A percentile compares a stretch with the other conserved stretches of the same genome.
These are phyloP conservation scores for Magnolia sinica DNA, from an alignment of 164 flowering plant genomes.

Conservation along the genomic window DNA sequence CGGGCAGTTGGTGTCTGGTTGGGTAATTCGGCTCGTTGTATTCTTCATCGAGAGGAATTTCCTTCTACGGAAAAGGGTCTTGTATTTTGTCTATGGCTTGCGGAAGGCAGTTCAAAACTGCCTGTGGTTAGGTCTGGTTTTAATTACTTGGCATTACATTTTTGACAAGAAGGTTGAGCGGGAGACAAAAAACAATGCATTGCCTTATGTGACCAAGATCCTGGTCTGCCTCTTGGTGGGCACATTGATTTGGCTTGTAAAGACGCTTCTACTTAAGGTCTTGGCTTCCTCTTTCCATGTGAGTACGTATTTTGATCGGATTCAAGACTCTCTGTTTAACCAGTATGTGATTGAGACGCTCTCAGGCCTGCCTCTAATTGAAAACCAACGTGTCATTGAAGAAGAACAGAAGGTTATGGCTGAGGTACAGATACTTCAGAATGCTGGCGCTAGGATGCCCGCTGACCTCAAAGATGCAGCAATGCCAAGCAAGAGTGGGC, in stretches of 20 bases:
- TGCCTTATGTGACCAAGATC: constrained; percentile 48
- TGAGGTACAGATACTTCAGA: constrained; percentile 42
- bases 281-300: constrained; percentile 57
- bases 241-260: constrained; percentile 46
- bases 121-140: constrained; percentile 60
- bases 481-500: constrained; percentile 23
- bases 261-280: constrained; percentile 48
- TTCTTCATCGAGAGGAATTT: constrained; percentile 60
- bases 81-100: constrained; percentile 73
- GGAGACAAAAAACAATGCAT: constrained; percentile 22
- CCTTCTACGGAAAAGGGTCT: constrained; percentile 49
- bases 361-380: constrained; percentile 45
- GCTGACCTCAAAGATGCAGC: constrained; percentile 29
- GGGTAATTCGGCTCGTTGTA: constrained; percentile 54
- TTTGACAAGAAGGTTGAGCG: constrained; percentile 43
- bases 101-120: constrained; percentile 63
- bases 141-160: constrained; percentile 52
- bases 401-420: constrained; percentile 33
- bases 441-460: constrained; percentile 38
- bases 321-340: constrained; percentile 54
- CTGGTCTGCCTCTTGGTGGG: constrained; percentile 50
- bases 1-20: constrained; percentile 65
- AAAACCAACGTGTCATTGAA: constrained; percentile 22
- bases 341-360: constrained; percentile 57
- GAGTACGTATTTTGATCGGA: constrained; percentile 50